These are phyloP conservation scores for Saturnispora bothae DNA, from an alignment of 805 yeast species.

Conservation along the genomic window DNA sequence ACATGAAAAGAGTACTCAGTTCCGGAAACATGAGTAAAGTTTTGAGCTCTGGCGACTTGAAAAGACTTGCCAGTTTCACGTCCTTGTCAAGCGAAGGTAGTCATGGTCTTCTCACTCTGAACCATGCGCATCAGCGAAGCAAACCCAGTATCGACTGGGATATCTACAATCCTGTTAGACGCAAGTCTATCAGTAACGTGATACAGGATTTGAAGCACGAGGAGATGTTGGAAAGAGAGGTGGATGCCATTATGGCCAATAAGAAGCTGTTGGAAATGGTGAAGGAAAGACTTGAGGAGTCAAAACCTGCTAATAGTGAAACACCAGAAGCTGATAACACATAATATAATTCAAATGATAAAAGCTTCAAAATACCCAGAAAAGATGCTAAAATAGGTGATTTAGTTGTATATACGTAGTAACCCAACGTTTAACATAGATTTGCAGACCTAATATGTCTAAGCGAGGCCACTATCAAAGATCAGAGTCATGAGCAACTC, in stretches of 20 bases:
- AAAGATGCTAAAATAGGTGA: no score
- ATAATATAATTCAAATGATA: no score
- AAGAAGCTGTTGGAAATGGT: slow-evolving; percentile 11
- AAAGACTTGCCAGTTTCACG: slow-evolving; percentile 7
- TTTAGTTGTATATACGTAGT: no score
- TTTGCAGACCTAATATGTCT: no score
- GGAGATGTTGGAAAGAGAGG: slow-evolving; percentile 11
- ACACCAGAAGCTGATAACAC: no score
- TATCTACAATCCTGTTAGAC: slow-evolving; percentile 9
- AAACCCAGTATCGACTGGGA: slow-evolving; percentile 17
- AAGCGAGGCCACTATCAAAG: no score
- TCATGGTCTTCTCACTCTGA: background rate
- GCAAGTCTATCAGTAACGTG: background rate
- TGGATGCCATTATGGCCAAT: slow-evolving; percentile 16
- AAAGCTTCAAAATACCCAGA: no score
- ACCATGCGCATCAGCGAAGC: slow-evolving; percentile 10
- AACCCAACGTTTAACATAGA: no score
- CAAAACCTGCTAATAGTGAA: no score
- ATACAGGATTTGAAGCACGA: slow-evolving; percentile 1
- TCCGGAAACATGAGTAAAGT: slow-evolving; percentile 4
- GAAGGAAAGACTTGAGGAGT: background rate
- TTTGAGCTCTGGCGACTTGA: slow-evolving; percentile 7
- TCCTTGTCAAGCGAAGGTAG: slow-evolving; percentile 10
- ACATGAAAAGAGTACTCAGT: slow-evolving; percentile 2
- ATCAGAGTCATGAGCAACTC: no score